Base-by-base conservation (phyloP, 164 flowering plant species). In the Houttuynia cordata region DNA sequence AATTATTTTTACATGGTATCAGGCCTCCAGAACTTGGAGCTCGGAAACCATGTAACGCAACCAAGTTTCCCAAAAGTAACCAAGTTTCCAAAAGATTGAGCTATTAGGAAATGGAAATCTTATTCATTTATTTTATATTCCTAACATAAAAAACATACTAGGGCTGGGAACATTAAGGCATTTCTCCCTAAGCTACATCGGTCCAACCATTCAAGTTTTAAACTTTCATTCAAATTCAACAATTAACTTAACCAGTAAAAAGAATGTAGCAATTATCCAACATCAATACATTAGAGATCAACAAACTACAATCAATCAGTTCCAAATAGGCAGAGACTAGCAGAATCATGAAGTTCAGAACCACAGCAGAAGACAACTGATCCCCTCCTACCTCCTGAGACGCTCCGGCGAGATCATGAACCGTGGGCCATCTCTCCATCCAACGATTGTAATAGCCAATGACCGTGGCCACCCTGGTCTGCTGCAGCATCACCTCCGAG, bases 401-500 rank as follows among this genome's bases (percentile, higher is more conserved):
- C 67, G 98, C 98, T 24, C 60, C 64, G 51, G 98, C 80, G 23
- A 93, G 88, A 66, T 81, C 83, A 20, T 77, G 80, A 68, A 87
- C 57, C 41, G 97, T 79, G 42, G 98, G 98, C 97, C 98, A 93
- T 70, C 79, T 87, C 24, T 66, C 54, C 88, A 87, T 89, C 98
- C 98, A 93, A 23, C 97, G 60, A 74, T 83, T 7, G 86, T 96
- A 65, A 88, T 83, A 58, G 74, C 73, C 76, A 83, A 96, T 24
- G 21, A 62, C 65, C 7, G 65, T 62, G 41, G 51, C 45, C 42
- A 62, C 65, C 65, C 87, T 80, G 14, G 98, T 93, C 63, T 93
- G 98, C 74, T 93, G 98, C 63, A 93, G 78, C 98, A 93, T 93
- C 24, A 93, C 78, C 63, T 93, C 98, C 0, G 98, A 93, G 6